These are phyloP conservation scores for Amanita muscaria DNA, from an alignment of 768 basidiomycete species.

Conservation along the genomic window DNA sequence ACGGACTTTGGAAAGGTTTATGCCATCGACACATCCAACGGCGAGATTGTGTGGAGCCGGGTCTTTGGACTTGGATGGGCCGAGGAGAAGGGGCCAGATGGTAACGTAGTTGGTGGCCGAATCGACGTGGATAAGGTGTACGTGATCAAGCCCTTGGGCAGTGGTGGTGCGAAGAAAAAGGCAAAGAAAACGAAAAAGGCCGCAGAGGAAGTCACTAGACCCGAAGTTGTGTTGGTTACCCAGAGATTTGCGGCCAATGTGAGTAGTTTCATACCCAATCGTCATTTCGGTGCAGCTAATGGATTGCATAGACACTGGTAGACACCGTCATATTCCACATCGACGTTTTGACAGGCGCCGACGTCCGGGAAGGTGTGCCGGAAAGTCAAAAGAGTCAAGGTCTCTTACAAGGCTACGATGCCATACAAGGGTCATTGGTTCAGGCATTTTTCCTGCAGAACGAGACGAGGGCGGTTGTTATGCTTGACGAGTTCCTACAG, in stretches of 20 bases:
- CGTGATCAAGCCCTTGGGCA: conserved; percentile 38
- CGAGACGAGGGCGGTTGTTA: conserved; percentile 41
- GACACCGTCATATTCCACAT: conserved; percentile 74
- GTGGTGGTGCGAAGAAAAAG: conserved; percentile 14
- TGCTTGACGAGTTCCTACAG: conserved; percentile 74
- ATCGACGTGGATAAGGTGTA: conserved; percentile 57
- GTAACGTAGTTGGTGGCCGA: conserved; percentile 35
- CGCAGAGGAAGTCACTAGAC: neutral
- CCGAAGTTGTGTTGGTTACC: conserved; percentile 55
- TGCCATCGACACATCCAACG: conserved; percentile 74
- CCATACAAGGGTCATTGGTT: conserved; percentile 48
- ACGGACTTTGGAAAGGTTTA: conserved; percentile 69
- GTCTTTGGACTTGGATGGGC: conserved; percentile 70
- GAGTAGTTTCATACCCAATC: conserved; percentile 16
- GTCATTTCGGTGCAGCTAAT: neutral
- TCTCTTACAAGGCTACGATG: conserved; percentile 49
- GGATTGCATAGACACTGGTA: conserved; percentile 37
- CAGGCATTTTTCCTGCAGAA: conserved; percentile 50
- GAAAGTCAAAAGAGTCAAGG: conserved; percentile 8
- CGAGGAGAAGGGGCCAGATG: conserved; percentile 12
- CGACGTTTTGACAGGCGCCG: conserved; percentile 72
- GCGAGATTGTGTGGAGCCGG: conserved; percentile 72
- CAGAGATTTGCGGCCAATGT: conserved; percentile 59
- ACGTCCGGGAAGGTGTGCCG: conserved; percentile 19
- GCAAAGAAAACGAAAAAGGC: neutral